Evolutionary conservation across 2,329 filamentous ascomycete genomes (phyloP).

Genomic region (Coniochaeta pulveracea): DNA sequence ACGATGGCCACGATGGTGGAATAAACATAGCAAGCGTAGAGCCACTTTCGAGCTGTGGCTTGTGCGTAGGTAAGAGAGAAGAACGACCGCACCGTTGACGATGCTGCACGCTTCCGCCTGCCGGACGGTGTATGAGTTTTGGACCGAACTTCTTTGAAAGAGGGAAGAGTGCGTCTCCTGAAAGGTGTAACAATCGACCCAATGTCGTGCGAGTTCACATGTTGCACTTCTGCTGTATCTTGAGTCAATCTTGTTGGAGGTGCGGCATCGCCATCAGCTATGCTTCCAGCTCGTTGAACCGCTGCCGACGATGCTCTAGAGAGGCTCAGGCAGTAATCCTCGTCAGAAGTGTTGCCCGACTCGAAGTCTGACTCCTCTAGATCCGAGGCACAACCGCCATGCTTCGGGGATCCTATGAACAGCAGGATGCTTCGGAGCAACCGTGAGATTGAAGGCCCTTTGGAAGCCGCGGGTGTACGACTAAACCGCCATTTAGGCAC

Average conservation of each 20-base stretch:
- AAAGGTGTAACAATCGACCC: constrained; percentile 2
- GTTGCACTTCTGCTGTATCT: not conserved
- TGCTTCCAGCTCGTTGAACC: not conserved
- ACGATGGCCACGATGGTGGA: constrained; percentile 52
- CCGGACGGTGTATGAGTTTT: constrained; percentile 49
- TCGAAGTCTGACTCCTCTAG: constrained; percentile 20
- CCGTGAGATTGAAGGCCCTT: constrained; percentile 29
- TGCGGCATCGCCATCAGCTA: not conserved
- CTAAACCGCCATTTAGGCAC: constrained; percentile 88
- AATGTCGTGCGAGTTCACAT: not conserved
- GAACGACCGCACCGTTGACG: constrained; percentile 58
- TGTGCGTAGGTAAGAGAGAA: constrained; percentile 71
- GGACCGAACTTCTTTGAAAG: constrained; percentile 23
- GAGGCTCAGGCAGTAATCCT: constrained; percentile 5
- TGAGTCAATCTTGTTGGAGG: too few species aligned
- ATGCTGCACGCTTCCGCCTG: constrained; percentile 53
- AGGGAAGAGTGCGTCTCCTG: constrained; percentile 43
- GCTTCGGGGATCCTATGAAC: constrained; percentile 11
- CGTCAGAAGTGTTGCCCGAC: constrained; percentile 11
- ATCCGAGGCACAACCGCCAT: constrained; percentile 19
- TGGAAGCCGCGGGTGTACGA: constrained; percentile 33
- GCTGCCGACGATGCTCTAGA: not conserved
- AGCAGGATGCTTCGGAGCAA: constrained; percentile 30
- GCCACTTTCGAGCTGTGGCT: constrained; percentile 66
- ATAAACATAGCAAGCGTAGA: constrained; percentile 76